Evolutionary conservation across 495 filamentous ascomycete species (phyloP).

Genomic region (Aspergillus sparsus): DNA sequence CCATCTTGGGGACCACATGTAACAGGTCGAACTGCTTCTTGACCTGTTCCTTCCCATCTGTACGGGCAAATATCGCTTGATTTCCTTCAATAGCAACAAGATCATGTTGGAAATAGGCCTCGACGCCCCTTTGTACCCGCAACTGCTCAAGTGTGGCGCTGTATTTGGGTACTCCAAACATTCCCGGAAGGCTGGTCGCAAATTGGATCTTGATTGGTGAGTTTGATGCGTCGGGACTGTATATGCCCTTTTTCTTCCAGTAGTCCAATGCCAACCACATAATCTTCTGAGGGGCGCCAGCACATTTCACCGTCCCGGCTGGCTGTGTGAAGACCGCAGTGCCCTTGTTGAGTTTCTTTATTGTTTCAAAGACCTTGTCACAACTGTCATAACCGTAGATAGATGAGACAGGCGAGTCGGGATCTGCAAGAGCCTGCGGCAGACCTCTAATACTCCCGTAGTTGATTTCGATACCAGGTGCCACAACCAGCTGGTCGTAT

Average conservation of each 20-base stretch:
- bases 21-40: conserved; percentile 59
- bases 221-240: conserved; percentile 42
- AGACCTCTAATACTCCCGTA: conserved; percentile 58
- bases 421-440: conserved; percentile 58
- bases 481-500: conserved; percentile 68
- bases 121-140: conserved; percentile 62
- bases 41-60: conserved; percentile 47
- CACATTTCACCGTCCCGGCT: conserved; percentile 65
- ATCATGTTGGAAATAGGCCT: conserved; percentile 67
- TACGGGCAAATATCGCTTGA: conserved; percentile 52
- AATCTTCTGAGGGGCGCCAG: conserved; percentile 68
- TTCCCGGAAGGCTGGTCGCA: conserved; percentile 59
- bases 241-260: conserved; percentile 62
- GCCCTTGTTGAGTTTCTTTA: conserved; percentile 56
- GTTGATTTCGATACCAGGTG: conserved; percentile 60
- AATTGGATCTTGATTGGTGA: conserved; percentile 62
- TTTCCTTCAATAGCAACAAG: conserved; percentile 61
- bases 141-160: conserved; percentile 59
- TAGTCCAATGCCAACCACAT: conserved; percentile 70
- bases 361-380: conserved; percentile 57
- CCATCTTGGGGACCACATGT: conserved; percentile 64
- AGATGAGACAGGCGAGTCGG: conserved; percentile 58
- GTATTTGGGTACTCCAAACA: conserved; percentile 74
- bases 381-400: conserved; percentile 64
- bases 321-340: conserved; percentile 69